Percentiles rank a stretch among this genome's conserved stretches.
Conservation (phyloP, 1,139 yeast species). For the Meyerozyma smithsonii region DNA sequence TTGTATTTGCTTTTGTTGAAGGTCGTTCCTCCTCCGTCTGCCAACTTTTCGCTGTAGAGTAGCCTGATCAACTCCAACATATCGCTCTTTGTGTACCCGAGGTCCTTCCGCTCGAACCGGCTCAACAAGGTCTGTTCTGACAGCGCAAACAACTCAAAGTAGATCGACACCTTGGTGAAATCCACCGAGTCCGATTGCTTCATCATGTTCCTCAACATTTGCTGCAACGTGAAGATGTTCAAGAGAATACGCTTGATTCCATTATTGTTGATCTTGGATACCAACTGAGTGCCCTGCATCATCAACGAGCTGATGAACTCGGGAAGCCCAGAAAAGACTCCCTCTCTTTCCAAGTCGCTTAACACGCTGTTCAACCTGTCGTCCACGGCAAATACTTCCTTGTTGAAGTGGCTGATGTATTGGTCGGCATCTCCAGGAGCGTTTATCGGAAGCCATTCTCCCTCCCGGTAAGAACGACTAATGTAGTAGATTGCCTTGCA, state of each 20-base stretch:
- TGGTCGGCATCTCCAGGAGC: conserved; percentile 66
- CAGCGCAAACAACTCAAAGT: conserved; percentile 51
- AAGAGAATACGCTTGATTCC: conserved; percentile 66
- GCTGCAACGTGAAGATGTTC: conserved; percentile 72
- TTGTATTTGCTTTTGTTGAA: conserved; percentile 37
- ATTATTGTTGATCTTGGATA: conserved; percentile 52
- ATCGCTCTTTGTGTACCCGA: conserved; percentile 23
- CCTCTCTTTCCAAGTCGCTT: conserved; percentile 24
- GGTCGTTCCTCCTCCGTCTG: conserved; percentile 35
- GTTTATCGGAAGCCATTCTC: conserved; percentile 41
- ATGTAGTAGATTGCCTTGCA: conserved; percentile 59
- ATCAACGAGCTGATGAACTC: conserved; percentile 52
- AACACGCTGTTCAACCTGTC: conserved; percentile 32
- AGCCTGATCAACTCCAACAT: conserved; percentile 37
- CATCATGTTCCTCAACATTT: conserved; percentile 63
- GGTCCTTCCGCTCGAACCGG: conserved; percentile 16
- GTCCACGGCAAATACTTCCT: conserved; percentile 50
- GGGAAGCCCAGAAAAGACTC: conserved; percentile 50
- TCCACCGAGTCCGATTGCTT: conserved; percentile 55
- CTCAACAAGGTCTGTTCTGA: conserved; percentile 34
- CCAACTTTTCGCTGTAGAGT: conserved; percentile 46
- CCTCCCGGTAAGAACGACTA: conserved; percentile 39
- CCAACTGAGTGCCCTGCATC: conserved; percentile 54
- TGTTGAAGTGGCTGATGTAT: conserved; percentile 54
- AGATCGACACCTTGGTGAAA: conserved; percentile 52